Base-by-base conservation (phyloP, 2,329 filamentous ascomycete species). In the Rasamsonia emersonii region DNA sequence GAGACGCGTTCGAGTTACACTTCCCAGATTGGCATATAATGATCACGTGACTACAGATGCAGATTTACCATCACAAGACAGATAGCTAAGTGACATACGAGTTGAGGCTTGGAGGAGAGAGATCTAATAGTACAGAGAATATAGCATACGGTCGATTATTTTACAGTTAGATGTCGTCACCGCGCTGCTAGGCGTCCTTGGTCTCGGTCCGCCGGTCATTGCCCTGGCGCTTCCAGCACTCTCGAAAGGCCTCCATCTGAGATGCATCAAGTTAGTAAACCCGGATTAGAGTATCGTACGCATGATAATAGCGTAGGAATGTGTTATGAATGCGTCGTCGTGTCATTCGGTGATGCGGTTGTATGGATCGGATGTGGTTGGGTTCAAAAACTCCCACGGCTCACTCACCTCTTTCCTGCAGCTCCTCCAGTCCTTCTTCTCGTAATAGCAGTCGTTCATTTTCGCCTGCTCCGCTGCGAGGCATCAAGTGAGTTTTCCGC, bases 381-480 rank as follows among this genome's bases (percentile, higher is more conserved):
- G n/a, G n/a, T n/a, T n/a, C n/a, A n/a, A n/a, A n/a, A n/a, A n/a
- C n/a, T n/a, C n/a, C n/a, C n/a, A n/a, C n/a, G n/a, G n/a, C 16
- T 25, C n/a, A 18, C 82, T 67, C 58, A 93, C 89, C 75, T 96
- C 89, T 44, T 77, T 70, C 53, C 82, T 82, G 62, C 91, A 98
- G 36, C 73, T 70, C 46, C 91, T 72, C 89, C 91, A 98, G 56
- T 98, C 91, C 57, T 88, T 94, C 71, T 88, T 94, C 34, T 89
- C 86, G 53, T 77, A 94, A 59, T 93, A 94, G 62, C 91, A 98
- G 58, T 96, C 85, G 20, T 86, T 95, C 78, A 98, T 74, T 52
- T 78, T 88, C 33, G 74, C 67, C 52, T 96, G 94, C 54, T 96
- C 89, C 14, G 76, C 89, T 95, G 44, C 27, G 20, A 2, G 29